Conservation (phyloP, 1,284 basidiomycete genomes). For the Rhizopogon hawkerae region DNA sequence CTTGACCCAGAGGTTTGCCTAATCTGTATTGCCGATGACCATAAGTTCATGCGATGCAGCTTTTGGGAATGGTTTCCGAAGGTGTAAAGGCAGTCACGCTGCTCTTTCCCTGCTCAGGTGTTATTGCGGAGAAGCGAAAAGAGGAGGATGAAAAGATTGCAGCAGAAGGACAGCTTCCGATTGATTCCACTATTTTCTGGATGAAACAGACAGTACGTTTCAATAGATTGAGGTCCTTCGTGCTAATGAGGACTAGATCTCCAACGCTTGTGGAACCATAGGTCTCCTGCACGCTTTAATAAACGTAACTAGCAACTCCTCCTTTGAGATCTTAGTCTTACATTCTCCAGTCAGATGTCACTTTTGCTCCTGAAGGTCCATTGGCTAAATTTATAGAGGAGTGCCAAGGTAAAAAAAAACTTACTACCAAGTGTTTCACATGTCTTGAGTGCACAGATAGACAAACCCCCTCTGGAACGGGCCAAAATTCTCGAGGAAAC, state of each 20-base stretch:
- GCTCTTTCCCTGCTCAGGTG: slow-evolving; percentile 66
- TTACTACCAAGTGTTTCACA: neutral
- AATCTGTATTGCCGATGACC: neutral
- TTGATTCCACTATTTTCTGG: slow-evolving; percentile 61
- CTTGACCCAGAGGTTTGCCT: slow-evolving; percentile 60
- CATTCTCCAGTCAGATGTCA: slow-evolving; percentile 44
- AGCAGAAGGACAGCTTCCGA: slow-evolving; percentile 38
- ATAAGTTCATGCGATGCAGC: slow-evolving; percentile 30
- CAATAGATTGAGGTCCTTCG: neutral
- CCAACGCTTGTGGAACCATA: slow-evolving; percentile 86
- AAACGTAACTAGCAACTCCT: slow-evolving; percentile 43
- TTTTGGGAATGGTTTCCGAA: slow-evolving; percentile 58
- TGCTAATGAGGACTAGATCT: slow-evolving; percentile 43
- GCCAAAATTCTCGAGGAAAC: slow-evolving; percentile 70
- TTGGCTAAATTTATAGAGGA: slow-evolving; percentile 57
- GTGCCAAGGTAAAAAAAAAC: slow-evolving; percentile 41
- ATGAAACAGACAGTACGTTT: slow-evolving; percentile 66
- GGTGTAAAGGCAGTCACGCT: slow-evolving; percentile 77
- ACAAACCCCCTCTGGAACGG: slow-evolving; percentile 60
- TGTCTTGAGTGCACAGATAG: slow-evolving; percentile 27
- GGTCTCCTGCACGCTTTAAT: slow-evolving; percentile 74
- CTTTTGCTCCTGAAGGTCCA: slow-evolving; percentile 45
- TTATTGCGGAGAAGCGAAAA: slow-evolving; percentile 41
- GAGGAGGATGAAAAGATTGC: slow-evolving; percentile 50
- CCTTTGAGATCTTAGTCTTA: slow-evolving; percentile 3